These are phyloP conservation scores for Mycena polygramma DNA, from an alignment of 768 basidiomycete genomes.

Conservation along the genomic window DNA sequence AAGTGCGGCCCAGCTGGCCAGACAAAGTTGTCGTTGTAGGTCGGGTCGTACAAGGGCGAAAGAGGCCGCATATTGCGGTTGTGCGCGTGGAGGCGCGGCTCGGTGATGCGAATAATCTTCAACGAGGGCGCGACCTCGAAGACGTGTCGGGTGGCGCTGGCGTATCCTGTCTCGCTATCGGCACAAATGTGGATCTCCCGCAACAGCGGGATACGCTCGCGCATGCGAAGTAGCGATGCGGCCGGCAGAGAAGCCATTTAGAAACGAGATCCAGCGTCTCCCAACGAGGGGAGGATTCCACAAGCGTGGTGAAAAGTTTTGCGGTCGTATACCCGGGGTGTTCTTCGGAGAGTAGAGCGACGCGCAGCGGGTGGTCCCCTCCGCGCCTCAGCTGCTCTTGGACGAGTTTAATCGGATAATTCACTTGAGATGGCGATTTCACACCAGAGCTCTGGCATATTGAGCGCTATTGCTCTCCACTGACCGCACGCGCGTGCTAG, in stretches of 20 bases:
- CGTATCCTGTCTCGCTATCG: slow-evolving; percentile 8
- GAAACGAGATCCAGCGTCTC: slow-evolving; percentile 10
- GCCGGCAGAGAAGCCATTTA: slow-evolving; percentile 13
- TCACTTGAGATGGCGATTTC: not conserved
- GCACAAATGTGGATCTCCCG: slow-evolving; percentile 9
- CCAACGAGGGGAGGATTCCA: not conserved
- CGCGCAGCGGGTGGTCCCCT: not conserved
- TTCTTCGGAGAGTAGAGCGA: not conserved
- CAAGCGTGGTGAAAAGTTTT: slow-evolving; percentile 10
- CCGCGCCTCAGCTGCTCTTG: not conserved
- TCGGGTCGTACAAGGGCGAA: not conserved
- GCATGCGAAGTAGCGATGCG: not conserved
- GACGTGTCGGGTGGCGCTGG: not conserved
- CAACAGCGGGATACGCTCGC: slow-evolving; percentile 2
- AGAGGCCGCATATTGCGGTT: slow-evolving; percentile 5
- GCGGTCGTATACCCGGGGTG: slow-evolving; percentile 3
- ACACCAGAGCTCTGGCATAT: too few species aligned
- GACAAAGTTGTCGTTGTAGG: slow-evolving; percentile 16
- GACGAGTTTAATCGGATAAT: not conserved
- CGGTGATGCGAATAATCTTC: slow-evolving; percentile 9
- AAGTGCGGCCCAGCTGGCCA: slow-evolving; percentile 4
- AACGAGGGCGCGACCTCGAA: slow-evolving; percentile 11
- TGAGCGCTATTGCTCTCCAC: too few species aligned
- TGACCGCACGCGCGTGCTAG: too few species aligned
- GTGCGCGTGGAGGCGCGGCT: slow-evolving; percentile 17